Percentiles rank a stretch among this genome's conserved stretches.
phyloP scores from a whole-genome alignment of 2,329 filamentous ascomycete genomes.

The Ophiostoma sp. region DNA sequence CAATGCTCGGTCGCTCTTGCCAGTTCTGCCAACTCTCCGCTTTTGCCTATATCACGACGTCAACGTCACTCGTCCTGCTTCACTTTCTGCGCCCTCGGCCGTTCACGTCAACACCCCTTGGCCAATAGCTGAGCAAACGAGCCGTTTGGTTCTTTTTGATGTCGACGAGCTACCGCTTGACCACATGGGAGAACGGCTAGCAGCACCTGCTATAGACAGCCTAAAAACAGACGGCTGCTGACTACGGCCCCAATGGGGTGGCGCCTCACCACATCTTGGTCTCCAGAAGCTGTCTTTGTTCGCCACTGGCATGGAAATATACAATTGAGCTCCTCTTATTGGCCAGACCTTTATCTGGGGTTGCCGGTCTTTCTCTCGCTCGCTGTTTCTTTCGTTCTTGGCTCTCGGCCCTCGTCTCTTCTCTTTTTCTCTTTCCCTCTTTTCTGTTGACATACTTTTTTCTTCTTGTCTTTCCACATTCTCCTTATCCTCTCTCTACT shows the following conservation, averaged over 20 bases:
- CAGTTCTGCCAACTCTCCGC: background rate
- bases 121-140: background rate
- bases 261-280: background rate
- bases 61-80: constrained; percentile 1
- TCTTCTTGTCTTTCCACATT: background rate
- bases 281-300: constrained; percentile 17
- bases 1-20: constrained; percentile 1
- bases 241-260: background rate
- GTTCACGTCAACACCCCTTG: background rate
- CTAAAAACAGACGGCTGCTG: background rate
- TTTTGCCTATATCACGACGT: background rate
- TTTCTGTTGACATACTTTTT: background rate
- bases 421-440: background rate
- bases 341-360: constrained; percentile 12
- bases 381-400: background rate
- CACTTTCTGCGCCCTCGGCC: background rate
- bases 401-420: background rate
- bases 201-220: background rate
- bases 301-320: constrained; percentile 16
- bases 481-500: background rate
- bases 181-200: background rate
- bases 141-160: background rate
- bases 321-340: constrained; percentile 15
- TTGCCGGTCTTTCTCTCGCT: background rate
- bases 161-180: background rate